Evolutionary conservation across 352 stramenopile species (phyloP).

Genomic region (Globisporangium solare): DNA sequence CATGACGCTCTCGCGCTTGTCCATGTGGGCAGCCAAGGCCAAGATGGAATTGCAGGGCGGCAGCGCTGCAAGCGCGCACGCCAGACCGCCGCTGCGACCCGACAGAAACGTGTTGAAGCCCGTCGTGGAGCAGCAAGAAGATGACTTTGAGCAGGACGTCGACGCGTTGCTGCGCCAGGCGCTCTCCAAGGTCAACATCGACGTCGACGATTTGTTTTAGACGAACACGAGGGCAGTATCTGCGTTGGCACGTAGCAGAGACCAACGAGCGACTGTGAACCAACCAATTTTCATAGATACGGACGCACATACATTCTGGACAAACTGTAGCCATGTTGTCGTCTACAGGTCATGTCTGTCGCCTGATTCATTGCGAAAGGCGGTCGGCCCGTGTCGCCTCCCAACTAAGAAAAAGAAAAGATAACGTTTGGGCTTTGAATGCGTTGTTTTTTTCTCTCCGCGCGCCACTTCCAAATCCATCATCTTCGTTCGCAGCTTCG

Average conservation of each 20-base stretch:
- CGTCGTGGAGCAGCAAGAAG: slow-evolving; percentile 9
- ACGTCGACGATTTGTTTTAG: slow-evolving; percentile 17
- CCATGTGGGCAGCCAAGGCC: slow-evolving; percentile 48
- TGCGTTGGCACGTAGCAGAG: neutral
- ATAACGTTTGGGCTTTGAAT: too few species aligned
- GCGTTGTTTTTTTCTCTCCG: too few species aligned
- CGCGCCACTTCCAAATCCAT: too few species aligned
- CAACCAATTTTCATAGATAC: neutral
- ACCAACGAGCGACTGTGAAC: neutral
- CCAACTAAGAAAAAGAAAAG: too few species aligned
- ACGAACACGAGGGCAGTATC: neutral
- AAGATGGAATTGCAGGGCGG: slow-evolving; percentile 38
- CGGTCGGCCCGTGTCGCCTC: too few species aligned
- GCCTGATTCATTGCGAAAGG: too few species aligned
- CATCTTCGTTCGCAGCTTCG: too few species aligned
- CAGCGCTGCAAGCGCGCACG: neutral
- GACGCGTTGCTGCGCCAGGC: slow-evolving; percentile 36
- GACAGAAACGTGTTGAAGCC: neutral
- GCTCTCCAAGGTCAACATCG: slow-evolving; percentile 51
- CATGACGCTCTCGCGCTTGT: slow-evolving; percentile 50
- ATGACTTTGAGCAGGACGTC: slow-evolving; percentile 41
- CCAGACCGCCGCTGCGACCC: neutral
- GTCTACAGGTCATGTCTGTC: neutral
- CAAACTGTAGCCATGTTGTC: neutral
- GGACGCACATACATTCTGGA: too few species aligned